Base-by-base conservation (phyloP, 2,329 filamentous ascomycete genomes). In the Ceratocystis albifundus region DNA sequence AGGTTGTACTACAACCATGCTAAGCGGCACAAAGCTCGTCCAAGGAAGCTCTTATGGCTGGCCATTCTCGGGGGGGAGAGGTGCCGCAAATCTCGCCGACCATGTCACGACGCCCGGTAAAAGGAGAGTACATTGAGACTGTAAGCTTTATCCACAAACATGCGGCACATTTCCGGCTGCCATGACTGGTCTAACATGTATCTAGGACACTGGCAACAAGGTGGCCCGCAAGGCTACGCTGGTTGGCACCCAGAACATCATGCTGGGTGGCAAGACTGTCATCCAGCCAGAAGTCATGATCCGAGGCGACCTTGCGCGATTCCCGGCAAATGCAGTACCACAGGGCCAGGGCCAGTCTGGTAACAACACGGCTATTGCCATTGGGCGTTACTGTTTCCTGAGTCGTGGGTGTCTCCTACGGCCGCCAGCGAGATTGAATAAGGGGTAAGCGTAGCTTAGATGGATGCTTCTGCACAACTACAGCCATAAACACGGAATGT, bases 51-150 rank as follows among this genome's bases (percentile, higher is more conserved):
- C 10, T 41, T 41, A 1, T 3, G 25, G 48, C 8, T 53, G 10
- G 20, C 4, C 6, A 17, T 30, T 30, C 32, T 59, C 36, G 25
- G 28, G 55, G 28, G 55, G 55, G 3, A 17, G 28, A 59, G 30
- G 10, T 41, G 36, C 55, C 55, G 12, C n/a, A 20, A 15, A 15
- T 20, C 22, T 46, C 36, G 17, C 12, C 28, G 74, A 80, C 66
- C 15, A 91, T 91, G 88, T 88, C 88, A 70, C 84, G 87, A 71
- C 88, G 92, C 74, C 80, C 86, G 63, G 81, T 84, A 8, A 96
- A 91, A 77, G 90, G 90, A 76, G 92, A 96, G 76, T 97, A 96
- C 75, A 96, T 99, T 69, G 93, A 96, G 77, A 99, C 94, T 65
- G 92, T 96, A 82, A 72, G 82, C 36, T 10, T 41, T 41, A 12